These are phyloP conservation scores for Gillenia trifoliata DNA, from an alignment of 306 rosid genomes.

Conservation along the genomic window DNA sequence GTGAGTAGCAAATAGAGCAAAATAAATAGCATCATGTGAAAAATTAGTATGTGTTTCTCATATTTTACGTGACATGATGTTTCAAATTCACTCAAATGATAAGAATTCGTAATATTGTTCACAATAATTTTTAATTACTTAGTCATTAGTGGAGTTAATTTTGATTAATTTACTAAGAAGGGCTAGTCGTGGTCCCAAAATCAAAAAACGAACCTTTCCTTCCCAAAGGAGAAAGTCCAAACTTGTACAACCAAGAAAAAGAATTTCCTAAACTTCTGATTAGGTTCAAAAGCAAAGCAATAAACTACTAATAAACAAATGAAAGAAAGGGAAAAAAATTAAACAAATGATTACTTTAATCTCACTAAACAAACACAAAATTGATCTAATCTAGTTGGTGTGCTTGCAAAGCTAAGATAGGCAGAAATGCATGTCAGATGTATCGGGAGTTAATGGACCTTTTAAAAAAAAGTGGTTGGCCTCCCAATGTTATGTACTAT, in stretches of 20 bases:
- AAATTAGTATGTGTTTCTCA: too few relatives aligned
- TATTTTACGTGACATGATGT: background rate
- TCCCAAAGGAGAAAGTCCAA: background rate
- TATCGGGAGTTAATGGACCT: background rate
- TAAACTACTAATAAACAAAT: background rate
- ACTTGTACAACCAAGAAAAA: too few relatives aligned
- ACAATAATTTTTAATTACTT: background rate
- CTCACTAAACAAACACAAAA: background rate
- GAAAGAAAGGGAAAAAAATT: background rate
- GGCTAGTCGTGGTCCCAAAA: background rate
- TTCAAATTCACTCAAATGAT: background rate
- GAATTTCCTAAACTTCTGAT: background rate
- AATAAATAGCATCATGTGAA: too few relatives aligned
- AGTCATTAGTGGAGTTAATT: background rate
- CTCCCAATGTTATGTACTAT: background rate
- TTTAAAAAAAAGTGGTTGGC: background rate
- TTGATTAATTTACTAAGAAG: too few relatives aligned
- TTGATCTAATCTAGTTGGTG: background rate
- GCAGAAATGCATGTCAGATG: background rate
- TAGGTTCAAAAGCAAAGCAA: background rate
- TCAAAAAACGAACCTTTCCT: background rate
- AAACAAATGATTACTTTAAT: background rate
- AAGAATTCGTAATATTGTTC: background rate
- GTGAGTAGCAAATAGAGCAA: too few relatives aligned
- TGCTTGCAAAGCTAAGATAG: background rate